Evolutionary conservation across 495 filamentous ascomycete species (phyloP).

Genomic region (Cercophora scortea): DNA sequence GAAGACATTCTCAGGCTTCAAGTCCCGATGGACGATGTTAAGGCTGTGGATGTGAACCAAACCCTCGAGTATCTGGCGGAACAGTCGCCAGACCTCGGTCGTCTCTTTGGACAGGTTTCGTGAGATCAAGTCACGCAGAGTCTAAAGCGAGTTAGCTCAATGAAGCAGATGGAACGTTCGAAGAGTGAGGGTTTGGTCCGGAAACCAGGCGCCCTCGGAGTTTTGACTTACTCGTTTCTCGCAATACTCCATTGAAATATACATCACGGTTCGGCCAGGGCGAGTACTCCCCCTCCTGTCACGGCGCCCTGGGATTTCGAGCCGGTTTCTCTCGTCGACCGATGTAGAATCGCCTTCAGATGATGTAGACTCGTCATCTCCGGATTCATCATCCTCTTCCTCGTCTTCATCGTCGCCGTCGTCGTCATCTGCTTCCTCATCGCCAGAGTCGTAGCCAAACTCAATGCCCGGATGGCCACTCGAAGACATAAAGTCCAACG

Average conservation of each 20-base stretch:
- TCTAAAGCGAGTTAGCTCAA: slow-evolving; percentile 36
- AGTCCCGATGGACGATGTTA: slow-evolving; percentile 90
- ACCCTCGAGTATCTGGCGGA: slow-evolving; percentile 87
- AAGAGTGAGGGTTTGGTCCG: too few species aligned
- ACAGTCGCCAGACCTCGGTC: slow-evolving; percentile 80
- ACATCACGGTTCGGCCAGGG: slow-evolving; percentile 34
- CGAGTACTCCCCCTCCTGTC: slow-evolving; percentile 24
- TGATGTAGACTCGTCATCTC: slow-evolving; percentile 1
- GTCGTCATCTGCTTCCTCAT: slow-evolving; percentile 26
- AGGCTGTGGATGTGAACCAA: slow-evolving; percentile 82
- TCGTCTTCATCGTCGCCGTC: slow-evolving; percentile 21
- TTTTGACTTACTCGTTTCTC: slow-evolving; percentile 65
- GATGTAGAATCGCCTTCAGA: slow-evolving; percentile 6
- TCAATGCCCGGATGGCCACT: slow-evolving; percentile 73
- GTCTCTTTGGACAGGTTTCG: slow-evolving; percentile 62
- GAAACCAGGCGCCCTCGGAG: neutral
- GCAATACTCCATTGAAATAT: slow-evolving; percentile 85
- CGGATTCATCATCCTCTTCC: slow-evolving; percentile 16
- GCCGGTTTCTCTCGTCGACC: slow-evolving; percentile 5
- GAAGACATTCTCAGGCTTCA: slow-evolving; percentile 98
- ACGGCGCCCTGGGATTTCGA: slow-evolving; percentile 12
- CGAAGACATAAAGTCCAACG: slow-evolving; percentile 89
- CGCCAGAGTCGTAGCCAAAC: slow-evolving; percentile 67
- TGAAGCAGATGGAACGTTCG: neutral
- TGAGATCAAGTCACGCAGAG: slow-evolving; percentile 82